A percentile compares a stretch with the other conserved stretches of the same genome.
Evolutionary conservation across 345 rosid species (phyloP).

Genomic region (Moricandia arvensis): DNA sequence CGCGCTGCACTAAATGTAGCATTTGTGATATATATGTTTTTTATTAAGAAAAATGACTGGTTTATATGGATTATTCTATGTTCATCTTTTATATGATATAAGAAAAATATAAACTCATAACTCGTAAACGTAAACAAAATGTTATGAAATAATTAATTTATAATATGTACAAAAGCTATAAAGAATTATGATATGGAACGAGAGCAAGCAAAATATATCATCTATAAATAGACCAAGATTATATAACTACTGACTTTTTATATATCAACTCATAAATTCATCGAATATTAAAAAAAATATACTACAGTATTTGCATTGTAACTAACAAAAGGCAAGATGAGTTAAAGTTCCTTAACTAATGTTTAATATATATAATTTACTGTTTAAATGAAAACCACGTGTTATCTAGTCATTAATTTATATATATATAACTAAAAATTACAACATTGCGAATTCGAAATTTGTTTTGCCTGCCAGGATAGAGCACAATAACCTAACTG

Average conservation of each 20-base stretch:
- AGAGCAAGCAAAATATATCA: background rate
- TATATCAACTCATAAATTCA: no score
- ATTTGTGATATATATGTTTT: background rate
- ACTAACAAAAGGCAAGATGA: background rate
- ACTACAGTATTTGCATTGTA: background rate
- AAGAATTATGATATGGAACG: background rate
- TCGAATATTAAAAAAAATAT: no score
- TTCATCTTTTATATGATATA: background rate
- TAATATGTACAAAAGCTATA: background rate
- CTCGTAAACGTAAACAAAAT: background rate
- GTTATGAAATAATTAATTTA: background rate
- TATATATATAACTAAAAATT: background rate
- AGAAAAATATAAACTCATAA: background rate
- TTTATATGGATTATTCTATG: background rate
- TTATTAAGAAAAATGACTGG: background rate
- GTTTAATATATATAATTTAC: background rate
- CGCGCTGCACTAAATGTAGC: background rate
- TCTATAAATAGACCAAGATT: background rate
- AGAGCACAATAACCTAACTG: conserved; percentile 24
- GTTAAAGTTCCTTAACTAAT: background rate
- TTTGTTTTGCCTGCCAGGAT: conserved; percentile 2
- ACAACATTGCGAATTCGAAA: background rate
- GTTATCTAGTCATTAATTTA: conserved; percentile 9
- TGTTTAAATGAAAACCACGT: conserved; percentile 5
- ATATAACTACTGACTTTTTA: background rate